Percentiles rank a stretch among this genome's conserved stretches.
Conservation (phyloP, 306 rosid species). For the Dicorynia guianensis region DNA sequence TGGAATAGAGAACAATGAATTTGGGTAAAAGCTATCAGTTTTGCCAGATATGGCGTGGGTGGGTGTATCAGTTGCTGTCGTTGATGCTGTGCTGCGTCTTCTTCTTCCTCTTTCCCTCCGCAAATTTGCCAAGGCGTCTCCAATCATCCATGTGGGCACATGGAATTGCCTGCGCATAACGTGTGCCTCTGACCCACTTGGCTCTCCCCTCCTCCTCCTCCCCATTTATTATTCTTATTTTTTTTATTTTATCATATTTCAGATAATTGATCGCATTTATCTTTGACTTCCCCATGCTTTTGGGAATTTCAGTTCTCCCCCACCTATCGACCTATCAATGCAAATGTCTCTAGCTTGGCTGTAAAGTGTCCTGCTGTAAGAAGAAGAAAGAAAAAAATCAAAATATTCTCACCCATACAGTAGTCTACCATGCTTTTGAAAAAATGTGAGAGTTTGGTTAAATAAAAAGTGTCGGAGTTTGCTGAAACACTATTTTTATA, state of each 20-base stretch:
- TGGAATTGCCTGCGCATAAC: slow-evolving; percentile 90
- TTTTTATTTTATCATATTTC: background rate
- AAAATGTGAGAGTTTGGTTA: background rate
- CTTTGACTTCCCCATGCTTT: background rate
- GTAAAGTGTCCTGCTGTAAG: background rate
- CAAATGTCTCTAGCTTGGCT: background rate
- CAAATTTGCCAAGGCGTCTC: slow-evolving; percentile 9
- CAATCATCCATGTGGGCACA: slow-evolving; percentile 86
- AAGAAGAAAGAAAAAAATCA: background rate
- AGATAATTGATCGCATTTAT: background rate
- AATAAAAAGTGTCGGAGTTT: background rate
- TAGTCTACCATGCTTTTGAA: background rate
- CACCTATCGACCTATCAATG: background rate
- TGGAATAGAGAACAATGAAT: background rate
- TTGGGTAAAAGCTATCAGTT: background rate
- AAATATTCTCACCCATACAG: background rate
- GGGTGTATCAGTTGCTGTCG: slow-evolving; percentile 7
- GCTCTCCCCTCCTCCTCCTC: slow-evolving; percentile 42
- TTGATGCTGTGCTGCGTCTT: slow-evolving; percentile 17
- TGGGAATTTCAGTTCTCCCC: background rate
- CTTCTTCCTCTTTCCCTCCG: slow-evolving; percentile 27
- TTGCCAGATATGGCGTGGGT: background rate
- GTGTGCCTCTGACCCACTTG: slow-evolving; percentile 93
- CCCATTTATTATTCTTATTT: background rate
- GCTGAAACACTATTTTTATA: no score